Percentiles rank a stretch among this genome's conserved stretches.
phyloP scores from a whole-genome alignment of 2,329 filamentous ascomycete species.

The Aspergillus ochraceoroseus region DNA sequence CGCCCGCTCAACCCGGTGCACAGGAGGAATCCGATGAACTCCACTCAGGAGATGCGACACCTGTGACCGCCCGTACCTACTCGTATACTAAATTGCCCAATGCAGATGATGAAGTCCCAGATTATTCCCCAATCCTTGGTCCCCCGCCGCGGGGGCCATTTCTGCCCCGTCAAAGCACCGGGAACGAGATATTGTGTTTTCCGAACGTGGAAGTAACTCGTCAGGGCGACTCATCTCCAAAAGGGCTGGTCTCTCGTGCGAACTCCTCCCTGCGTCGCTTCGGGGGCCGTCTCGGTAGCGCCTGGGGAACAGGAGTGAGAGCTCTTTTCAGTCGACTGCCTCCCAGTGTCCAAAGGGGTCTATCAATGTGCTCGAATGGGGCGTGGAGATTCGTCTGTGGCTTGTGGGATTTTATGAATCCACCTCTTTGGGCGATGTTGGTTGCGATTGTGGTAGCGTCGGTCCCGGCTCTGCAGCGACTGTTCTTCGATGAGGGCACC shows the following conservation, averaged over 20 bases:
- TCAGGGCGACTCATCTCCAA: slow-evolving; percentile 24
- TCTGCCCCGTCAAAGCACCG: slow-evolving; percentile 38
- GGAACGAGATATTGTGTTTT: slow-evolving; percentile 60
- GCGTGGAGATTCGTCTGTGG: slow-evolving; percentile 57
- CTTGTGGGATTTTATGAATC: slow-evolving; percentile 94
- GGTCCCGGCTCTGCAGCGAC: slow-evolving; percentile 69
- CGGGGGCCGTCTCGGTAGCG: slow-evolving; percentile 19
- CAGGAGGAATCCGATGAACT: slow-evolving; percentile 24
- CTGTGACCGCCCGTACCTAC: slow-evolving; percentile 32
- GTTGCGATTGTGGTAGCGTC: slow-evolving; percentile 86
- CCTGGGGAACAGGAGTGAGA: slow-evolving; percentile 22
- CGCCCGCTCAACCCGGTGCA: slow-evolving; percentile 10
- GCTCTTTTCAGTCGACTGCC: slow-evolving; percentile 50
- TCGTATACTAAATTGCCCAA: slow-evolving; percentile 35
- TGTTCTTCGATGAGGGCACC: slow-evolving; percentile 84
- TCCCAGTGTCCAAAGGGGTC: slow-evolving; percentile 47
- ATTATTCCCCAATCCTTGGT: slow-evolving; percentile 26
- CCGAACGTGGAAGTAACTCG: slow-evolving; percentile 34
- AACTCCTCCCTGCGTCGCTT: slow-evolving; percentile 24
- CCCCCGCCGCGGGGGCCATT: slow-evolving; percentile 35
- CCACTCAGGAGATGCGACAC: slow-evolving; percentile 40
- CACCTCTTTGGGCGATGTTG: slow-evolving; percentile 95
- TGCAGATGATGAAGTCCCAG: slow-evolving; percentile 21
- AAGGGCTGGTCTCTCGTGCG: slow-evolving; percentile 29
- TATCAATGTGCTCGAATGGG: slow-evolving; percentile 43